These are phyloP conservation scores for Suillus cothurnatus DNA, from an alignment of 768 basidiomycete genomes.

Conservation along the genomic window DNA sequence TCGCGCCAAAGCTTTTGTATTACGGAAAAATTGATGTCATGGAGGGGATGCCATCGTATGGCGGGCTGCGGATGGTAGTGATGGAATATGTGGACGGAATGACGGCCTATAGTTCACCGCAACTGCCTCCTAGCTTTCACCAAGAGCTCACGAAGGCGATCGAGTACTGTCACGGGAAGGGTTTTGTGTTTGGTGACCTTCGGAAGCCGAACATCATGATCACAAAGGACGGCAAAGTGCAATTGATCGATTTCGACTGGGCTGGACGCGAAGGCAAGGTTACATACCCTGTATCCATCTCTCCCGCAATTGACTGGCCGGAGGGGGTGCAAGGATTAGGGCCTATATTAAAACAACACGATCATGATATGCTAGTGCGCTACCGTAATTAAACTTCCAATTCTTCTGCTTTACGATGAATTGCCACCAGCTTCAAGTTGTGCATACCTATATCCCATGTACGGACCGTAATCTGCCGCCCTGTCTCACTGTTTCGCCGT, in stretches of 20 bases:
- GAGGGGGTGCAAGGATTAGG: not conserved
- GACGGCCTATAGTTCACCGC: not conserved
- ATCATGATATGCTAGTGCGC: not conserved
- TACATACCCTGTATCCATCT: not conserved
- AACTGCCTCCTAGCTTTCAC: constrained; percentile 18
- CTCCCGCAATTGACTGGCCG: not conserved
- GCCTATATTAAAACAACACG: not conserved
- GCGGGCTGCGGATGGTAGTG: constrained; percentile 36
- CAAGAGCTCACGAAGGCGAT: not conserved
- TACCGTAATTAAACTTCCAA: not conserved
- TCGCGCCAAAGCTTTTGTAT: constrained; percentile 36
- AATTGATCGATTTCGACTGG: not conserved
- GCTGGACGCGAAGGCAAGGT: not conserved
- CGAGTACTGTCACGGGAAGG: not conserved
- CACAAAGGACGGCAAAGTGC: not conserved
- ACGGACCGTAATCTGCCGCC: no score
- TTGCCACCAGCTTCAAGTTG: no score
- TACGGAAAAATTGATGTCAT: constrained; percentile 22
- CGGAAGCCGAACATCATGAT: not conserved
- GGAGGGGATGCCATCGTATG: constrained; percentile 15
- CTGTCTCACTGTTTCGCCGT: no score
- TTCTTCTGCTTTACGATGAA: not conserved
- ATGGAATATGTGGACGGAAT: constrained; percentile 38
- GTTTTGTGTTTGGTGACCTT: not conserved
- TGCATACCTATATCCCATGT: no score